Conservation (phyloP, 257 asterid species). For the Penstemon newberryi region DNA sequence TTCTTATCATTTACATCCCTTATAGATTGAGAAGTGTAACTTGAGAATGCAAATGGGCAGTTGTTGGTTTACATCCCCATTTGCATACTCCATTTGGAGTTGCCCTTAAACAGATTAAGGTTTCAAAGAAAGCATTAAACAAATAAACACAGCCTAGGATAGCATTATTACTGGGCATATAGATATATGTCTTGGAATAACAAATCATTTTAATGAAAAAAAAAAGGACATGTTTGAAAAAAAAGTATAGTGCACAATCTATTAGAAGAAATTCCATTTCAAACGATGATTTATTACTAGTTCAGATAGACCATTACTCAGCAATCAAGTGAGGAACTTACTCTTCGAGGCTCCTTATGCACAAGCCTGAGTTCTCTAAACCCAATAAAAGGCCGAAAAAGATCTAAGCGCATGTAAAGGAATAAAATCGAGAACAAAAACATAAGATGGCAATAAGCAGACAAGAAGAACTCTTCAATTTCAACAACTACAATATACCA, state of each 20-base stretch:
- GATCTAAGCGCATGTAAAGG: conserved; percentile 60
- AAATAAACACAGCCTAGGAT: too few relatives aligned
- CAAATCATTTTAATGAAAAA: too few relatives aligned
- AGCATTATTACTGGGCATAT: too few relatives aligned
- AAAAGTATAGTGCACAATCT: background rate
- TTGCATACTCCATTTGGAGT: too few relatives aligned
- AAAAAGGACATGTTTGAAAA: too few relatives aligned
- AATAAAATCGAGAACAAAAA: conserved; percentile 18
- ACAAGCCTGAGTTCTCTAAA: conserved; percentile 68
- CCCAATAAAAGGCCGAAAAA: conserved; percentile 82
- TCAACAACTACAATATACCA: background rate
- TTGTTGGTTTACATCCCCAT: too few relatives aligned
- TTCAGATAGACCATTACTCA: background rate
- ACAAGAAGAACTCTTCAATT: conserved; percentile 7
- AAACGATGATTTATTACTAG: background rate
- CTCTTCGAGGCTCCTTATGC: conserved; percentile 78
- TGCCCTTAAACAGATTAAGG: too few relatives aligned
- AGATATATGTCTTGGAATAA: too few relatives aligned
- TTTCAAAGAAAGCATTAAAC: too few relatives aligned
- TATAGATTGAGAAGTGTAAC: too few relatives aligned
- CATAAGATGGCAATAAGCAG: background rate
- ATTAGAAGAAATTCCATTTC: background rate
- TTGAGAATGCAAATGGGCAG: too few relatives aligned
- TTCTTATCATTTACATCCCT: too few relatives aligned
- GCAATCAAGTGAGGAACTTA: conserved; percentile 39